phyloP scores from a whole-genome alignment of 169 alveolate genomes.

The Fabrea salina region DNA sequence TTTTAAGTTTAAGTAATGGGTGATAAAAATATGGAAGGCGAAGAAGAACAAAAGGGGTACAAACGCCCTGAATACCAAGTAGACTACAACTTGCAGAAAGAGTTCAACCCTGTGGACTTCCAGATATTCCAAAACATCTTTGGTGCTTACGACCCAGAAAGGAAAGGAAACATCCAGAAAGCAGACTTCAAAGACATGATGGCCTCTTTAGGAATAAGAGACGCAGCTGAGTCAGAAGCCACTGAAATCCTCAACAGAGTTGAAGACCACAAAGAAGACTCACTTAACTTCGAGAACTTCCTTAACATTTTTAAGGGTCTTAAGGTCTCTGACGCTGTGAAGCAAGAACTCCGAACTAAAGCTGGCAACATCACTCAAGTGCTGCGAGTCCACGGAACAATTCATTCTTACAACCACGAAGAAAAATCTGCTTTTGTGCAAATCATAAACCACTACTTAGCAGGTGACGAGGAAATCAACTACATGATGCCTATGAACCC shows the following conservation, averaged over 20 bases:
- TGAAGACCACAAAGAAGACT: conserved; percentile 38
- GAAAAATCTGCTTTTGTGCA: conserved; percentile 69
- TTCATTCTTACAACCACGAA: conserved; percentile 71
- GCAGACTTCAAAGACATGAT: conserved; percentile 40
- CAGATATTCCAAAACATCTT: conserved; percentile 40
- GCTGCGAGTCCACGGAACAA: conserved; percentile 36
- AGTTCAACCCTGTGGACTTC: no score
- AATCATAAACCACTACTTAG: conserved; percentile 56
- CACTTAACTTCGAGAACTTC: conserved; percentile 46
- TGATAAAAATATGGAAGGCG: no score
- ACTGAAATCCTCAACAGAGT: conserved; percentile 33
- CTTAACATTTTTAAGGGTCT: conserved; percentile 26
- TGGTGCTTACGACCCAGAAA: conserved; percentile 46
- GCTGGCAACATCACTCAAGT: conserved; percentile 8
- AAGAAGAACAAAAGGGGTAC: no score
- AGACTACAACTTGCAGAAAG: no score
- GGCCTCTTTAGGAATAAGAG: conserved; percentile 46
- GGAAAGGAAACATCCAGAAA: conserved; percentile 46
- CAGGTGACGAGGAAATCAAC: conserved; percentile 61
- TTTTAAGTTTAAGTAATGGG: no score
- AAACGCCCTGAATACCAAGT: no score
- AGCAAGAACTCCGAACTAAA: not conserved
- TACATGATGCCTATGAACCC: conserved; percentile 74
- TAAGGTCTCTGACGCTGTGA: not conserved
- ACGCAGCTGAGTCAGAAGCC: conserved; percentile 35